These are phyloP conservation scores for Orbilia blumenaviensis DNA, from an alignment of 2,329 filamentous ascomycete species.

Conservation along the genomic window DNA sequence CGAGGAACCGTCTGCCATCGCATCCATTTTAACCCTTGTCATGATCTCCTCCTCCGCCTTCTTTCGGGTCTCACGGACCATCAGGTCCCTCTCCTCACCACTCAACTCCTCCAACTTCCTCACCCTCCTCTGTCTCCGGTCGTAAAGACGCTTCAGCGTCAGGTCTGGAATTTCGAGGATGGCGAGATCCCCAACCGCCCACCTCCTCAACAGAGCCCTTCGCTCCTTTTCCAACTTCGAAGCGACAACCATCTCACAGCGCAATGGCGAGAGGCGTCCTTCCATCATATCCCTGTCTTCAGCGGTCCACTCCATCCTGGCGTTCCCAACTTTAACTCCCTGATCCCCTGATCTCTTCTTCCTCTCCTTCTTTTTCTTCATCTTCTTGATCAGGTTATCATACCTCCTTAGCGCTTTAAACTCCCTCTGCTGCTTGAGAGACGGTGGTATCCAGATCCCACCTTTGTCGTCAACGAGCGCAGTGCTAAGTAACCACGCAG, in stretches of 20 bases:
- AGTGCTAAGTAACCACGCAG: neutral
- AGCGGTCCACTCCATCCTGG: neutral
- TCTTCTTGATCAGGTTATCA: neutral
- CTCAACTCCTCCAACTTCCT: neutral
- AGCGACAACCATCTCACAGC: neutral
- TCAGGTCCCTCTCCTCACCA: neutral
- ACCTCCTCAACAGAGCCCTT: neutral
- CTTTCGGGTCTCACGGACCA: slow-evolving; percentile 5
- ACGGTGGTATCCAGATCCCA: neutral
- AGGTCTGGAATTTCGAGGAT: neutral
- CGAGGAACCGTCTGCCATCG: neutral
- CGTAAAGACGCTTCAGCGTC: neutral
- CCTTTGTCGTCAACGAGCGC: neutral
- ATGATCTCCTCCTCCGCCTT: neutral
- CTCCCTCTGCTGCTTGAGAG: neutral
- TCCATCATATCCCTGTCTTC: neutral
- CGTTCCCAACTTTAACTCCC: neutral
- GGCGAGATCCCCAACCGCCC: neutral
- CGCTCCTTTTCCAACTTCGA: neutral
- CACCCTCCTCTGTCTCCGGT: neutral
- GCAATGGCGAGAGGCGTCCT: neutral
- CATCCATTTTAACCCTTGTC: neutral
- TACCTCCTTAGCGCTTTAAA: neutral
- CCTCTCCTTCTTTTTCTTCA: neutral
- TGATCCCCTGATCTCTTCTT: too few species aligned